Conservation (phyloP, 768 basidiomycete species). For the Boletus rex-veris region DNA sequence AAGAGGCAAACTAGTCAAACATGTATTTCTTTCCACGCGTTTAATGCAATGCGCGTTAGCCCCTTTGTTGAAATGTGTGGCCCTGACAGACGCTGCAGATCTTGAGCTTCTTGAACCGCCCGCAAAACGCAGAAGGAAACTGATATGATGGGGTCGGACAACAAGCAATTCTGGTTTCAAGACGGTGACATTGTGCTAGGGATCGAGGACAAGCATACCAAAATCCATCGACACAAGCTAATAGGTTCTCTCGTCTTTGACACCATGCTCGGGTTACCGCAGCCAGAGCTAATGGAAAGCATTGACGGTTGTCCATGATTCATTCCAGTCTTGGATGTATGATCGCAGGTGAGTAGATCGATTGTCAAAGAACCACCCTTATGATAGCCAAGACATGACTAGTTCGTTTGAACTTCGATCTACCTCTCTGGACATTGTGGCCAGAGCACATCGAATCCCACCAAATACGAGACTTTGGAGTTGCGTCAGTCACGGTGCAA, state of each 20-base stretch:
- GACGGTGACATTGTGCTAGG: slow-evolving; percentile 37
- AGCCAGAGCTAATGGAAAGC: slow-evolving; percentile 27
- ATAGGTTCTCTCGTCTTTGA: slow-evolving; percentile 28
- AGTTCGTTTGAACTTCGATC: slow-evolving; percentile 25
- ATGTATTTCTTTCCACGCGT: slow-evolving; percentile 3
- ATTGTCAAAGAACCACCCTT: background rate
- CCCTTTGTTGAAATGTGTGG: background rate
- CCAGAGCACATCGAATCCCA: slow-evolving; percentile 33
- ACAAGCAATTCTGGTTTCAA: slow-evolving; percentile 26
- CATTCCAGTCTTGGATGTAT: slow-evolving; percentile 35
- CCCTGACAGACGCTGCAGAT: background rate
- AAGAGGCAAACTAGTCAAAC: slow-evolving; percentile 22
- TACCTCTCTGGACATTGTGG: slow-evolving; percentile 22
- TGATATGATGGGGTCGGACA: background rate
- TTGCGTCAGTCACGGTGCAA: slow-evolving; percentile 29
- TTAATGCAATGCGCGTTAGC: background rate
- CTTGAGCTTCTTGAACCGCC: background rate
- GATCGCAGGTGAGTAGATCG: slow-evolving; percentile 26
- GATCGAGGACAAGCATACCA: slow-evolving; percentile 22
- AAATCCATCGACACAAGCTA: slow-evolving; percentile 24
- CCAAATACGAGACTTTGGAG: slow-evolving; percentile 35
- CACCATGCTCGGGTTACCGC: slow-evolving; percentile 37
- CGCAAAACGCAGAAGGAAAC: slow-evolving; percentile 3
- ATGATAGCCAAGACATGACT: background rate
- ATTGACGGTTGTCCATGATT: slow-evolving; percentile 31